Evolutionary conservation across 257 asterid genomes (phyloP), one percentile per base, ranked within the genome.

Genomic region (Henckelia pumila): DNA sequence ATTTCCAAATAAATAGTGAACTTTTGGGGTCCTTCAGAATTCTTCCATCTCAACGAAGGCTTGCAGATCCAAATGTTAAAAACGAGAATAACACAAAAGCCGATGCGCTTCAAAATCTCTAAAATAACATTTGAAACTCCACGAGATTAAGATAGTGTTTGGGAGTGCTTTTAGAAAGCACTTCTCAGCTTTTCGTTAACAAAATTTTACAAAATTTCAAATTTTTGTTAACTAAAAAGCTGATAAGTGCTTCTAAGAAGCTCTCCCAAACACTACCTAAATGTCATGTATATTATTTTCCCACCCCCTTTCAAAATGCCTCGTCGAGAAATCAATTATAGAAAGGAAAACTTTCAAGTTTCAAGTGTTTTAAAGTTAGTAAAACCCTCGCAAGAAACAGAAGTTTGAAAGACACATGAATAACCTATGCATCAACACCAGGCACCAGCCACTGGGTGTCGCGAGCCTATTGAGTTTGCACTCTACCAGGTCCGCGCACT

Each of bases 401-500:
- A 47, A 17, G 7, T 14, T 14, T 17, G 21, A 16, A 16, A 14
- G 21, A 47, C 21, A 47, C 19, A 0, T 13, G 1, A 14, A 47
- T 1, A 47, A 16, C 5, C 0, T 4, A 47, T 14, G 55, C 20
- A 47, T 5, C 55, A 47, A 16, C 21, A 17, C 55, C 44, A 35
- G 44, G 14, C 3, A 35, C 9, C 2, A 47, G 20, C 55, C 20
- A 47, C 21, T 47, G 21, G 55, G 1, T 28, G 21, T 16, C 55
- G 16, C 5, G 55, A 47, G 21, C 20, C 55, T 47, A 47, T 17
- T 47, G 20, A 5, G 20, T 17, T 47, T 47, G 21, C 33, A 25
- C 3, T 28, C 73, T 79, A 77, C 73, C 58, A 71, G 37, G 79
- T 67, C 64, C 71, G 76, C 3, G 77, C 3, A 81, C 88, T 9